Conservation (phyloP, 257 asterid species). For the Paraleonurus japonicus region DNA sequence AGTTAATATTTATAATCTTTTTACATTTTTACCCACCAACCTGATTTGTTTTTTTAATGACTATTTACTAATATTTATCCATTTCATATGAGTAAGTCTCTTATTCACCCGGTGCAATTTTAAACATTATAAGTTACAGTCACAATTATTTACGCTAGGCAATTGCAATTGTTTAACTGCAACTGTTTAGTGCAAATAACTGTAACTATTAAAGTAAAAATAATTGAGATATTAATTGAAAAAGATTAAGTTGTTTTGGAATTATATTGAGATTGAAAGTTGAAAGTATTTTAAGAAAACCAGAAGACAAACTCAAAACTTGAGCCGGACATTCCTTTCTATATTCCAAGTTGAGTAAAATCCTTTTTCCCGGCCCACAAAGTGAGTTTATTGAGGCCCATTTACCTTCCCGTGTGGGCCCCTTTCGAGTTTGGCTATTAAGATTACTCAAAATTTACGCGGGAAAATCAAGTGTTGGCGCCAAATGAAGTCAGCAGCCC, state of each 20-base stretch:
- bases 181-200: too few species aligned
- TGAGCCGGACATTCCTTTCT: constrained; percentile 13
- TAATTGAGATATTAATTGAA: too few species aligned
- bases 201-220: too few species aligned
- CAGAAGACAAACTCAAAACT: not conserved
- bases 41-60: not conserved
- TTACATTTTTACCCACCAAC: not conserved
- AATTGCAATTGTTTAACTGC: too few species aligned
- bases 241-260: too few species aligned
- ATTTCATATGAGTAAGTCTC: too few species aligned
- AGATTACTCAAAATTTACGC: constrained; percentile 11
- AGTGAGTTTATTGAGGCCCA: constrained; percentile 23
- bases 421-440: not conserved
- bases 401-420: not conserved
- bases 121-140: too few species aligned
- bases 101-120: too few species aligned
- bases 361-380: constrained; percentile 13
- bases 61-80: too few species aligned
- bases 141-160: too few species aligned
- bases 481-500: constrained; percentile 9
- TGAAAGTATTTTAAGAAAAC: not conserved
- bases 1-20: not conserved
- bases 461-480: constrained; percentile 30
- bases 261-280: not conserved
- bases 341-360: not conserved